Evolutionary conservation across 371 early-diverging fungal genomes (phyloP), one percentile per base, ranked within the genome.

Genomic region (Actinomortierella wolfii): DNA sequence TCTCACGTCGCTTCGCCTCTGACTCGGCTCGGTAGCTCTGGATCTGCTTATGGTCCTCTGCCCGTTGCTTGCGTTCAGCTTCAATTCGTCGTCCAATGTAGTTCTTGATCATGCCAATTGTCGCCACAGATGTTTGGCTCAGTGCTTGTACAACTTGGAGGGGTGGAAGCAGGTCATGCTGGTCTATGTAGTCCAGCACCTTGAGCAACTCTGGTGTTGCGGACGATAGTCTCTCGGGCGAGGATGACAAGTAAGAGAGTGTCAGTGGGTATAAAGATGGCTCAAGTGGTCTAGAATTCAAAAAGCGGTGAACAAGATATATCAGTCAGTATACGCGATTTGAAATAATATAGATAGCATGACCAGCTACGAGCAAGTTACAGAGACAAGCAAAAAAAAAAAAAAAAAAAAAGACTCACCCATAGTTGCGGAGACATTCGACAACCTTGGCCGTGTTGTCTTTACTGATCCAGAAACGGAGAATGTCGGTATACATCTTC

Each of bases 71-170:
- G 18, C 83, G 78, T 51, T 94, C 94, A 8, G 84, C 77, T 59
- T 90, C 86, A 49, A 95, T 86, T 64, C 90, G 84, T 41, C 85
- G 84, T 21, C 88, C 83, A 51, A 97, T 83, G 62, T 93, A 96
- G 20, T 84, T 84, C 52, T 92, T 87, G 24, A 96, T 83, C 77
- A 91, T 89, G 0, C 93, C 95, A 57, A 97, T 79, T 0, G 94
- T 94, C 2, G 94, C 94, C 0, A 91, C 85, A 34, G 93, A 84
- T 40, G 92, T 93, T 48, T 90, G 86, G 0, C 93, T 85, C 14
- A 96, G 78, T 7, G 92, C 86, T 57, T 94, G 93, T 0, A 97
- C 79, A 2, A 97, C 93, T 59, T 95, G 90, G 45, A 96, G 77
- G 14, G 94, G 95, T 21, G 94, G 90, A 66, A 97, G 70, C 20